Conservation (phyloP, 2,329 filamentous ascomycete species). For the Phoma sp. region DNA sequence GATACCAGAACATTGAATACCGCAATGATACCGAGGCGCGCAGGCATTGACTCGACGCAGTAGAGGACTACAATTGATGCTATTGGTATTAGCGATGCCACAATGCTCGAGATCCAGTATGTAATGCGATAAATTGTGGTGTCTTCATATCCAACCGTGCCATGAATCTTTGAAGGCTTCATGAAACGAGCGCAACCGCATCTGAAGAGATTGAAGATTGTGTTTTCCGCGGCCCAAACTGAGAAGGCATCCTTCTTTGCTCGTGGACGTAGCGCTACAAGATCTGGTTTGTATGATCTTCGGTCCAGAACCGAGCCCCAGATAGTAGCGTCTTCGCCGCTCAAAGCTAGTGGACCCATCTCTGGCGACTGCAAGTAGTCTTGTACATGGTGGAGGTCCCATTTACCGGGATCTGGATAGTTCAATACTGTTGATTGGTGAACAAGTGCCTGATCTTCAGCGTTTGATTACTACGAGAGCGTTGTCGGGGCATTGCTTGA, state of each 20-base stretch:
- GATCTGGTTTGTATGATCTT: not conserved
- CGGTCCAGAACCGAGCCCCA: not conserved
- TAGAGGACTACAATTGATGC: constrained; percentile 26
- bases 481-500: no score
- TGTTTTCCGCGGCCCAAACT: constrained; percentile 18
- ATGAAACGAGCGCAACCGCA: constrained; percentile 21
- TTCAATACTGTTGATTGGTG: constrained; percentile 17
- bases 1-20: constrained; percentile 32
- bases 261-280: constrained; percentile 19
- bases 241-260: constrained; percentile 27
- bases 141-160: constrained; percentile 19
- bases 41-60: constrained; percentile 15
- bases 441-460: not conserved
- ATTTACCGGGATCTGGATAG: constrained; percentile 14
- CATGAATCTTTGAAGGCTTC: constrained; percentile 16
- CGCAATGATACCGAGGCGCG: constrained; percentile 24
- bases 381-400: constrained; percentile 25
- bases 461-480: not conserved
- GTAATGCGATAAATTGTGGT: constrained; percentile 21
- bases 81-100: constrained; percentile 32
- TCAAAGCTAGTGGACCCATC: constrained; percentile 15
- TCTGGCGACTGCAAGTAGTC: constrained; percentile 17
- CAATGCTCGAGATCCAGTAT: constrained; percentile 23
- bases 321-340: constrained; percentile 19
- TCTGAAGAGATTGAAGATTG: constrained; percentile 10